Base-by-base conservation (phyloP, 1,284 basidiomycete genomes). In the Cystobasidium slooffiae region DNA sequence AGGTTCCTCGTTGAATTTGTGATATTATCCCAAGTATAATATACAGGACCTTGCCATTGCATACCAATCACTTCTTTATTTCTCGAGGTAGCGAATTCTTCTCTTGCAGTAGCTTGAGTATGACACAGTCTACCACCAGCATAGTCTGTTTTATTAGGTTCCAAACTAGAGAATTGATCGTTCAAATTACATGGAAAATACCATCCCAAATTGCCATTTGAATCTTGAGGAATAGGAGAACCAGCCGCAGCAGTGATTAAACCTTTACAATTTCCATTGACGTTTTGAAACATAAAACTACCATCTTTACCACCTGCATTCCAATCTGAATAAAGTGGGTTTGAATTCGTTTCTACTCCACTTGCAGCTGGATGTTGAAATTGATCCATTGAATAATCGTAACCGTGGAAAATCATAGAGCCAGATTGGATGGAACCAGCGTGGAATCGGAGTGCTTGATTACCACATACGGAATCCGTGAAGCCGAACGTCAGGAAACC, bases 401-500 rank as follows among this genome's bases (percentile, higher is more conserved):
- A 91, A 4, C 96, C 97, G 81, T 99, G 91, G 80, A 97, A 92
- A 81, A 97, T 89, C 78, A 97, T 89, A 12, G 93, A 95, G 51
- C 87, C 88, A 51, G 87, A 89, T 74, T 89, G 88, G 78, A 96
- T 90, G 62, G 84, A 84, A 22, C 93, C 94, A 61, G 90, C 88
- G 77, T 90, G 88, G 85, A 88, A 94, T 18, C 93, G 89, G 68
- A 90, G 88, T 41, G 90, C 86, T 22, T 92, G 91, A 55, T 86
- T 90, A 49, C 94, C 93, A 82, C 96, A 99, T 46, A 99, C 95
- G 66, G 90, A 85, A 81, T 94, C 88, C 4, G 95, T 98, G 85
- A 99, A 99, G n/a, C 97, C 96, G 84, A 99, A 99, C 1, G 96
- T 99, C 81, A 99, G 86, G 88, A 94, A 99, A 83, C 95, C 96